phyloP scores from a whole-genome alignment of 2,329 filamentous ascomycete species.

The Ilyonectria sp. region DNA sequence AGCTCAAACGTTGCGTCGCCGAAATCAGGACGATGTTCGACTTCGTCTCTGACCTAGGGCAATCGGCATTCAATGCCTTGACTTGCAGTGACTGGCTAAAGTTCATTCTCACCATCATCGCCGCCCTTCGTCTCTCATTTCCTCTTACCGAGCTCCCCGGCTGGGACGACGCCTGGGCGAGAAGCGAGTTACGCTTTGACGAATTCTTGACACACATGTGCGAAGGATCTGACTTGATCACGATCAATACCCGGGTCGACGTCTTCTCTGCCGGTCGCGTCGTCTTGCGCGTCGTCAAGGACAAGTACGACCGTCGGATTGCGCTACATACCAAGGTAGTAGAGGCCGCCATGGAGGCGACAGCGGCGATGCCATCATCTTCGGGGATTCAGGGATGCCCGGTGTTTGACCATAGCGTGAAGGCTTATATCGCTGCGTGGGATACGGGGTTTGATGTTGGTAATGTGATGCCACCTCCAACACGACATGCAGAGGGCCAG shows the following conservation, averaged over 20 bases:
- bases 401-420: slow-evolving; percentile 66
- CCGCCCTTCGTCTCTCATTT: slow-evolving; percentile 64
- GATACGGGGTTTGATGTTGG: slow-evolving; percentile 53
- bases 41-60: slow-evolving; percentile 49
- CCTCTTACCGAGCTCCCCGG: slow-evolving; percentile 56
- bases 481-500: slow-evolving; percentile 30
- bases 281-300: slow-evolving; percentile 62
- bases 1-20: slow-evolving; percentile 44
- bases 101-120: slow-evolving; percentile 58
- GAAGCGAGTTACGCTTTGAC: slow-evolving; percentile 57
- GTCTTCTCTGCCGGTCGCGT: slow-evolving; percentile 62
- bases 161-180: slow-evolving; percentile 56
- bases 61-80: slow-evolving; percentile 55
- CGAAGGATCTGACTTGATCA: slow-evolving; percentile 40
- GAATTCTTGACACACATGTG: slow-evolving; percentile 57
- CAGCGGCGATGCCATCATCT: not conserved
- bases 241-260: slow-evolving; percentile 54
- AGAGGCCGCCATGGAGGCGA: not conserved
- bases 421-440: slow-evolving; percentile 62
- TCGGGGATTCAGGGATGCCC: slow-evolving; percentile 57
- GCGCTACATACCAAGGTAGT: slow-evolving; percentile 46
- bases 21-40: slow-evolving; percentile 53
- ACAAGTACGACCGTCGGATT: slow-evolving; percentile 61
- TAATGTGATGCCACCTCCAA: slow-evolving; percentile 27
- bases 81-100: slow-evolving; percentile 60